A percentile compares a stretch with the other conserved stretches of the same genome.
Conservation (phyloP, 208 protist species). For the Leishmania amazonensis region DNA sequence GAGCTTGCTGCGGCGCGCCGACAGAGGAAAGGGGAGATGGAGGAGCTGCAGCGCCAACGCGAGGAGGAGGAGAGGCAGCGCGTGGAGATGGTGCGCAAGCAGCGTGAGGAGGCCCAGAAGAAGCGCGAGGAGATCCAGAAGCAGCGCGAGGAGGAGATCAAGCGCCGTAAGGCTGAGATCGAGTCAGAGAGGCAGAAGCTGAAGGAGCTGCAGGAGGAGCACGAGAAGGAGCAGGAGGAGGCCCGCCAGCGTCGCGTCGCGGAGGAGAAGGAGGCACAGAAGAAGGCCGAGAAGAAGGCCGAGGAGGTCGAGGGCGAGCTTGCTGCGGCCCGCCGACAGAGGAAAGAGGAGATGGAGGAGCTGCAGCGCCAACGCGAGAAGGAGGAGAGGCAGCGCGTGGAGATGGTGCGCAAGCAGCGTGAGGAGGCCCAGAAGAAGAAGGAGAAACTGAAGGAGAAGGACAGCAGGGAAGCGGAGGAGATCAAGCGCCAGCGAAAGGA, state of each 20-base stretch:
- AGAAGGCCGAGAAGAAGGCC: conserved; percentile 21
- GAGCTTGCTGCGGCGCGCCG: conserved; percentile 24
- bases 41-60: conserved; percentile 15
- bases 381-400: conserved; percentile 39
- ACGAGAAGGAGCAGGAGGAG: conserved; percentile 40
- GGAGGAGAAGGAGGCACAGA: conserved; percentile 42
- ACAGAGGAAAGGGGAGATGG: conserved; percentile 20
- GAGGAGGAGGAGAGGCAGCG: conserved; percentile 42
- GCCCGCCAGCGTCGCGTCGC: conserved; percentile 29
- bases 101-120: conserved; percentile 34
- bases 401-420: conserved; percentile 31
- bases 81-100: conserved; percentile 27
- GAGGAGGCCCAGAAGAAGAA: conserved; percentile 34
- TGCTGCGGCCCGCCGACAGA: conserved; percentile 12
- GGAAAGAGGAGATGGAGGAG: conserved; percentile 34
- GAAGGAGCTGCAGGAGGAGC: conserved; percentile 43
- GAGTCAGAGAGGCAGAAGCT: conserved; percentile 35
- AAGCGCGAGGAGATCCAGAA: conserved; percentile 37
- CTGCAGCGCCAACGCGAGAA: conserved; percentile 29
- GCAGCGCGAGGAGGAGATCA: conserved; percentile 44
- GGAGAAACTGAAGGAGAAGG: conserved; percentile 31
- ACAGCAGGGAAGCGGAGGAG: conserved; percentile 19
- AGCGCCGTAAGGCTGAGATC: conserved; percentile 32
- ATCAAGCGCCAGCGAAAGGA: conserved; percentile 38
- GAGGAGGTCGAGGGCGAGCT: conserved; percentile 23